A percentile compares a stretch with the other conserved stretches of the same genome.
Evolutionary conservation across 306 rosid genomes (phyloP).

Genomic region (Heteromeles arbutifolia): DNA sequence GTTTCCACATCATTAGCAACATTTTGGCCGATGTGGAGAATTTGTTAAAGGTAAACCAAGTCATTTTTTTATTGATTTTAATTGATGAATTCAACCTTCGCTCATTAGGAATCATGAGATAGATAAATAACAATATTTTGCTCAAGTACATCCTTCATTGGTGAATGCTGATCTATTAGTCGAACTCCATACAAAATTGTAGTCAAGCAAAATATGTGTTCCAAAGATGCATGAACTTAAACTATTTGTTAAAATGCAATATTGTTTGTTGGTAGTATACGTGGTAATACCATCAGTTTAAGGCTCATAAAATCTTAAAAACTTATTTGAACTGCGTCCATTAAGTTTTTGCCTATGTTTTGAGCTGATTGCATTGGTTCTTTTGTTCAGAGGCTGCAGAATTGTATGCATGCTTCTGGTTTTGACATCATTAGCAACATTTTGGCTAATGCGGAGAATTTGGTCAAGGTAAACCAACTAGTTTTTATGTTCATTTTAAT

Average conservation of each 20-base stretch:
- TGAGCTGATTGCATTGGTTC: slow-evolving; percentile 7
- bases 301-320: neutral
- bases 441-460: slow-evolving; percentile 49
- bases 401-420: slow-evolving; percentile 59
- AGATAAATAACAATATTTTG: neutral
- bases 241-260: neutral
- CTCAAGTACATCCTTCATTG: neutral
- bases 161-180: neutral
- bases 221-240: neutral
- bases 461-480: slow-evolving; percentile 56
- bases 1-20: slow-evolving; percentile 46
- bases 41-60: slow-evolving; percentile 57
- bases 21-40: slow-evolving; percentile 52
- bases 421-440: slow-evolving; percentile 47
- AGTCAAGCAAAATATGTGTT: neutral
- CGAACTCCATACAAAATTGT: neutral
- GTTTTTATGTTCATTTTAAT: neutral
- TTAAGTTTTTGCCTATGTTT: neutral
- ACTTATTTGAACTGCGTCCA: neutral
- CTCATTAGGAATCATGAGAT: neutral
- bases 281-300: too few species aligned
- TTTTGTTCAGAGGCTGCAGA: slow-evolving; percentile 64
- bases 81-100: neutral
- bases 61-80: neutral
- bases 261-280: neutral